phyloP scores from a whole-genome alignment of 495 filamentous ascomycete species.

The Hypoxylon crocopeplum region DNA sequence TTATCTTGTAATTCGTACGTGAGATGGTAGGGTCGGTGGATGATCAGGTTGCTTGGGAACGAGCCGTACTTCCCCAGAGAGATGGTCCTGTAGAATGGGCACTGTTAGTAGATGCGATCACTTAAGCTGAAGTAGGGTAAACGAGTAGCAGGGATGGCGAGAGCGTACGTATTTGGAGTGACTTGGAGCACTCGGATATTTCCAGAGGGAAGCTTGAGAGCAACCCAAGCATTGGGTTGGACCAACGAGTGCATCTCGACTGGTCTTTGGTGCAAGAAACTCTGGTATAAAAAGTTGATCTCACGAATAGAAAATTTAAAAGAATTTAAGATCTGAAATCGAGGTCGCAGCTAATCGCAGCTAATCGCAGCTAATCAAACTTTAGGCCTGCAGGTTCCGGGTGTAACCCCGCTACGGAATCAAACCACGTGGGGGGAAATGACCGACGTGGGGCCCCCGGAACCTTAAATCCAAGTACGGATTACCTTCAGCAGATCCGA shows the following conservation, averaged over 20 bases:
- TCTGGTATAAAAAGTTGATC: too few species aligned
- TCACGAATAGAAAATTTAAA: background rate
- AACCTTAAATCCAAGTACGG: too few species aligned
- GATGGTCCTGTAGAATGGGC: slow-evolving; percentile 65
- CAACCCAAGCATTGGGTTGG: slow-evolving; percentile 68
- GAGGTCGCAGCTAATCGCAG: too few species aligned
- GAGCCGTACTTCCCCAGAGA: slow-evolving; percentile 88
- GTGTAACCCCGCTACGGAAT: too few species aligned
- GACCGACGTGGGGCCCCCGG: too few species aligned
- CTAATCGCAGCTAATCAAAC: too few species aligned
- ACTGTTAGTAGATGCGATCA: slow-evolving; percentile 25
- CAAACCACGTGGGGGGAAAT: too few species aligned
- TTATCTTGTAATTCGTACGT: slow-evolving; percentile 88
- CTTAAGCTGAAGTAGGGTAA: slow-evolving; percentile 22
- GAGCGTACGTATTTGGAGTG: slow-evolving; percentile 77
- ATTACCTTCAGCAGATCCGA: too few species aligned
- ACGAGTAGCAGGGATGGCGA: slow-evolving; percentile 30
- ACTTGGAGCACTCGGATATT: slow-evolving; percentile 67
- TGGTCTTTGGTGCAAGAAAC: background rate
- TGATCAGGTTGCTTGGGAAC: slow-evolving; percentile 83
- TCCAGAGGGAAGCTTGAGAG: slow-evolving; percentile 72
- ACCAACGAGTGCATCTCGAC: slow-evolving; percentile 52
- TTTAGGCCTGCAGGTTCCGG: background rate
- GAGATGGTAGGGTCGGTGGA: slow-evolving; percentile 86
- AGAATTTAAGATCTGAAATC: too few species aligned